Evolutionary conservation across 2,329 filamentous ascomycete genomes (phyloP).

Genomic region (Aspergillus sp.): DNA sequence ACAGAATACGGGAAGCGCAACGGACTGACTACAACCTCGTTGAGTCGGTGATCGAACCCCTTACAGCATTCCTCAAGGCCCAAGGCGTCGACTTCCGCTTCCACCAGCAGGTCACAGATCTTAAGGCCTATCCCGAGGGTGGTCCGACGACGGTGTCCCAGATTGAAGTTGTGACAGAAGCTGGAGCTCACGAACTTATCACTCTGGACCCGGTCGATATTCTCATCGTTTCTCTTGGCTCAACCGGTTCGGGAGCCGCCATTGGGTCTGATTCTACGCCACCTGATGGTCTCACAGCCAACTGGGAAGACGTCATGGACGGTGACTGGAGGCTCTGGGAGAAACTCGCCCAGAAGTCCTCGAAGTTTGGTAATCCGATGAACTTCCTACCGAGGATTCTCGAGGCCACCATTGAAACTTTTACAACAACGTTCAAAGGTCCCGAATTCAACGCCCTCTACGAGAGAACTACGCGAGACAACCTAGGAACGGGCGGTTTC

Average conservation of each 20-base stretch:
- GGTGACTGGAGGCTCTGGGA: conserved; percentile 36
- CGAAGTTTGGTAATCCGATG: not conserved
- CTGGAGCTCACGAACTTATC: conserved; percentile 27
- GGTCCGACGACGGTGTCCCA: conserved; percentile 32
- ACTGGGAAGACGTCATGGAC: too few relatives aligned
- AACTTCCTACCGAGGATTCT: conserved; percentile 24
- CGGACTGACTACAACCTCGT: conserved; percentile 26
- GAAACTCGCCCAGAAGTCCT: not conserved
- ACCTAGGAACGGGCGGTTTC: conserved; percentile 34
- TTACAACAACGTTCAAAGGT: conserved; percentile 42
- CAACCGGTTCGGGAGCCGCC: too few relatives aligned
- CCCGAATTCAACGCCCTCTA: conserved; percentile 31
- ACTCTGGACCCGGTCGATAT: conserved; percentile 38
- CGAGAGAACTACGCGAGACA: conserved; percentile 33
- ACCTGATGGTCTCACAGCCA: too few relatives aligned
- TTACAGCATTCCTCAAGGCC: conserved; percentile 26
- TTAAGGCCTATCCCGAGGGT: conserved; percentile 22
- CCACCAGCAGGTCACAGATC: conserved; percentile 24
- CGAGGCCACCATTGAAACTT: conserved; percentile 43
- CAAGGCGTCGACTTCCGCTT: conserved; percentile 31
- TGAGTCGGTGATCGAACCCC: conserved; percentile 29
- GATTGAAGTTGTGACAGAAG: conserved; percentile 26
- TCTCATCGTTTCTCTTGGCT: conserved; percentile 42
- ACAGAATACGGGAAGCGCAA: conserved; percentile 11
- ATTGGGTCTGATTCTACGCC: too few relatives aligned